Evolutionary conservation across 2,329 filamentous ascomycete species (phyloP), one percentile per base, ranked within the genome.

Genomic region (Dothistroma septosporum): DNA sequence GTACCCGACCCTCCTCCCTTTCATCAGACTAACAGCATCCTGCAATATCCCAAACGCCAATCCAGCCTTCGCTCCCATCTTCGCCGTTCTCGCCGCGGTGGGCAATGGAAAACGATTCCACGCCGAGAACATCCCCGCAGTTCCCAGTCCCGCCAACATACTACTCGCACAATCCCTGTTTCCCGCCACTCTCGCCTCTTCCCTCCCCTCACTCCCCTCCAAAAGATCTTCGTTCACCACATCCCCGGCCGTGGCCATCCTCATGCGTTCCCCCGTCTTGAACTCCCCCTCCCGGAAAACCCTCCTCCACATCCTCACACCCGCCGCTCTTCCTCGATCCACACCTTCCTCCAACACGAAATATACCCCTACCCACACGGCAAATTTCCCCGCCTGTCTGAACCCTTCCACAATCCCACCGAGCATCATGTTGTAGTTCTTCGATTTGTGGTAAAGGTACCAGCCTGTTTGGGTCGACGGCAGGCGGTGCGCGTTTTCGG

Each of bases 391-490:
- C 1, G 89, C 92, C 82, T 94, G 90, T 66, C 83, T 86, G 54
- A 91, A 69, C 0, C 91, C 94, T 70, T 96, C 91, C 56, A 85
- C 85, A 19, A 95, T 79, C 0, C 89, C 93, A 6, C 89, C 90
- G 22, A 89, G 83, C 69, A 90, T 87, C 55, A 89, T 84, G 70
- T 91, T 86, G 78, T 99, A 97, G 76, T 96, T 97, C 77, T 97
- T 97, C 73, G 87, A 91, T 78, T 97, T 97, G 80, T 97, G 93
- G 76, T 99, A 99, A n/a, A 97, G 84, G 74, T 93, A 99, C 94
- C 94, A 99, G 19, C 92, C 93, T 1, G 87, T 85, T 28, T 90
- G 87, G 0, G 87, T 87, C 3, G 85, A 87, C 21, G 94, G 94
- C 64, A 97, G 86, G 66, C 93, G 90, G 80, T 99, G 94, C 0